A percentile compares a stretch with the other conserved stretches of the same genome.
phyloP scores from a whole-genome alignment of 805 yeast species.

The Vanderwaltozyma tropicalis region DNA sequence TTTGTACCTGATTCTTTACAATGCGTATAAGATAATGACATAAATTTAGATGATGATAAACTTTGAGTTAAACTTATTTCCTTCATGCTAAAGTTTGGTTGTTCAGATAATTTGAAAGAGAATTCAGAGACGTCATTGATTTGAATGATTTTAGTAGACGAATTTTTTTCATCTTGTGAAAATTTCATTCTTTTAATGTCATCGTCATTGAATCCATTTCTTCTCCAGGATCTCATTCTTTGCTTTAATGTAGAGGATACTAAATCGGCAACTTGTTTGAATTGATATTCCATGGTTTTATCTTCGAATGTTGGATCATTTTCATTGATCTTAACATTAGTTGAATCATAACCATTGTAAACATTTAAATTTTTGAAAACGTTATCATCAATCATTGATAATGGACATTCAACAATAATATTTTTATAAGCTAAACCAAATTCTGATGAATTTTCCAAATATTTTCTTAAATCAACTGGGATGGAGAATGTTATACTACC shows the following conservation, averaged over 20 bases:
- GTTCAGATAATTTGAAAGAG: background rate
- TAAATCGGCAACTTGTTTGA: constrained; percentile 14
- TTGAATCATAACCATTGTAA: constrained; percentile 16
- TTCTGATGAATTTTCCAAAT: constrained; percentile 1
- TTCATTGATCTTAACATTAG: constrained; percentile 3
- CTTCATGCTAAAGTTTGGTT: constrained; percentile 1
- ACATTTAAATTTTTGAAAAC: constrained; percentile 3
- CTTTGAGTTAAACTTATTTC: constrained; percentile 20
- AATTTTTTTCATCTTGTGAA: constrained; percentile 4
- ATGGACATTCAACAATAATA: constrained; percentile 18
- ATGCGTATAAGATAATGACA: constrained; percentile 20
- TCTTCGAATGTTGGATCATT: constrained; percentile 6
- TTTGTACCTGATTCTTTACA: constrained; percentile 17
- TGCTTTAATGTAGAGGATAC: constrained; percentile 10
- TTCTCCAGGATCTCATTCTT: constrained; percentile 15
- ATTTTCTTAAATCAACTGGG: constrained; percentile 14
- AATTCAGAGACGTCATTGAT: constrained; percentile 15
- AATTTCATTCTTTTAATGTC: constrained; percentile 23
- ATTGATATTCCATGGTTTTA: constrained; percentile 16
- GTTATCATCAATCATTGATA: constrained; percentile 13
- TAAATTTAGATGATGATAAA: constrained; percentile 12
- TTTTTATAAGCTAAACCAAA: constrained; percentile 21
- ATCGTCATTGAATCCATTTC: constrained; percentile 18
- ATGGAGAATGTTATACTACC: constrained; percentile 16
- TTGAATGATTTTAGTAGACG: constrained; percentile 10